phyloP scores from a whole-genome alignment of 176 grass and related monocot species.

The Bromus sterilis region DNA sequence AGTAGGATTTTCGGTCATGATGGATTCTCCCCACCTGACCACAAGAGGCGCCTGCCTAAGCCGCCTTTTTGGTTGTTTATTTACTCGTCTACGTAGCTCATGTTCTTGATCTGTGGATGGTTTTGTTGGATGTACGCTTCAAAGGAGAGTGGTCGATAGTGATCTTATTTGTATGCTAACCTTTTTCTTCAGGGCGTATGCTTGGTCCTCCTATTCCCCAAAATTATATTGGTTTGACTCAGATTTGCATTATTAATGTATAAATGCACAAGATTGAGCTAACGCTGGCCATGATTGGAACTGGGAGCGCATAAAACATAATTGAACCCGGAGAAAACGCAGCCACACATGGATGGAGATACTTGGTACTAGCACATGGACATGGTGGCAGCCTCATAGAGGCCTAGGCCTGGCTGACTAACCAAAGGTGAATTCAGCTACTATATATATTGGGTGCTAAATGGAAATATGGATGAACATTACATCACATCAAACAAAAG shows the following conservation, averaged over 20 bases:
- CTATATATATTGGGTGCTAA: background rate
- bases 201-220: background rate
- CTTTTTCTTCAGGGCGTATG: background rate
- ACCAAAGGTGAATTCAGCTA: background rate
- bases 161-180: background rate
- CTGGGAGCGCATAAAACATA: background rate
- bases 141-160: background rate
- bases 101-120: background rate
- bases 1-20: background rate
- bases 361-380: background rate
- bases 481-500: background rate
- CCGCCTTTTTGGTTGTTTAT: background rate
- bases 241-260: background rate
- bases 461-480: background rate
- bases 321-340: background rate
- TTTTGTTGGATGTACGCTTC: background rate
- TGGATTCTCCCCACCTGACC: background rate
- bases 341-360: conserved; percentile 2
- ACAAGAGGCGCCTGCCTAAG: background rate
- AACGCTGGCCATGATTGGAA: background rate
- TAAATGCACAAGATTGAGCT: background rate
- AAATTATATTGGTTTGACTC: background rate
- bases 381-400: background rate
- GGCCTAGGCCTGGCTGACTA: too few relatives aligned
- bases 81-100: background rate